These are phyloP conservation scores for Daldinia bambusicola DNA, from an alignment of 495 filamentous ascomycete genomes.

Conservation along the genomic window DNA sequence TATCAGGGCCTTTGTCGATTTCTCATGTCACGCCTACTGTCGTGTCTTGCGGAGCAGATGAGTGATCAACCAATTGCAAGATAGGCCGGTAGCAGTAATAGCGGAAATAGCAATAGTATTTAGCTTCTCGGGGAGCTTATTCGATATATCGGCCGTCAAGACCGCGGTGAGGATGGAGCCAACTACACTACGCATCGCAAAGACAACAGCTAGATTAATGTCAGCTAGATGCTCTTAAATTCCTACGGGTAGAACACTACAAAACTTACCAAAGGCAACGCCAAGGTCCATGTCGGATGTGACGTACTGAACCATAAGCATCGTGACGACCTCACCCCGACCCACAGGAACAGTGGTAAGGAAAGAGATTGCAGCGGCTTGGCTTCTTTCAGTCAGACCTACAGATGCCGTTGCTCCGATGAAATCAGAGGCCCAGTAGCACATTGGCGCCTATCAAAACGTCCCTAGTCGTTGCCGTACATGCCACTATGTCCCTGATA, in stretches of 20 bases:
- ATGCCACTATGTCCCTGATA: slow-evolving; percentile 53
- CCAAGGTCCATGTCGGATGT: slow-evolving; percentile 52
- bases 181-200: slow-evolving; percentile 38
- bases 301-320: slow-evolving; percentile 32
- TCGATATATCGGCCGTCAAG: slow-evolving; percentile 57
- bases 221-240: too few species aligned
- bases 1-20: not conserved
- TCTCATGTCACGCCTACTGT: not conserved
- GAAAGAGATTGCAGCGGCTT: slow-evolving; percentile 36
- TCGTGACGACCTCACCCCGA: slow-evolving; percentile 33
- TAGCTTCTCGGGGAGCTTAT: slow-evolving; percentile 51
- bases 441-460: slow-evolving; percentile 52
- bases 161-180: slow-evolving; percentile 44
- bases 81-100: not conserved
- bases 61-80: not conserved
- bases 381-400: slow-evolving; percentile 22
- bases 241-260: slow-evolving; percentile 41
- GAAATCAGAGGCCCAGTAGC: slow-evolving; percentile 41
- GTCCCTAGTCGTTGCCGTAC: slow-evolving; percentile 51
- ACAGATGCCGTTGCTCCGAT: not conserved
- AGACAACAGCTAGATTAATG: too few species aligned
- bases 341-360: slow-evolving; percentile 26
- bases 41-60: not conserved
- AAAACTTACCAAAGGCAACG: slow-evolving; percentile 49
- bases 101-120: slow-evolving; percentile 17